Base-by-base conservation (phyloP, 2,329 filamentous ascomycete genomes). In the Pseudopyrenochaeta lycopersici region DNA sequence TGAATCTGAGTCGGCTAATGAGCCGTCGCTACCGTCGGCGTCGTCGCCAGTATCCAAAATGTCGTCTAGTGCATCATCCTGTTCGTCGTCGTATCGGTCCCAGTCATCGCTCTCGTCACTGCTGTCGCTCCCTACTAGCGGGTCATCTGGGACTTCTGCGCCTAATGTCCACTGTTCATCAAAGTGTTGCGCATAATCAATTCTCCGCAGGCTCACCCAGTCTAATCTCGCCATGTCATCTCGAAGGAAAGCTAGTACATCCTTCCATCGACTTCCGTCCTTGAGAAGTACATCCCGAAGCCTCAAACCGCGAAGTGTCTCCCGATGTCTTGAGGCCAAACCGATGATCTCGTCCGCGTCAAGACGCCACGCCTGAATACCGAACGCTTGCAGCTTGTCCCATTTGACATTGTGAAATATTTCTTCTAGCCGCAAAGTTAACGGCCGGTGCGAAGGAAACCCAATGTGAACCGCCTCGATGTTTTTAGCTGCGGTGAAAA, bases 391-490 rank as follows among this genome's bases (percentile, higher is more conserved):
- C 4, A 90, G 76, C 30, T 83, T 84, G 12, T 83, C 80, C 85
- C 86, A 89, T 38, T 80, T 79, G 7, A 87, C 80, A 51, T 84
- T 76, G 63, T 89, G 86, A 66, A 90, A 89, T 20, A 90, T 78
- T 5, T 82, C 79, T 54, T 88, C 84, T 2, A 90, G 78, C 4
- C 79, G 78, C 17, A 89, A 70, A 18, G 80, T 81, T 2, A 89
- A 73, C 0, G 86, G 86, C 15, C 78, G 70, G 50, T 84, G 79
- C 6, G 82, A 81, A 0, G 85, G 84, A 60, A 89, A 90, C 3
- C 87, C 86, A 30, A 90, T 79, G 62, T 90, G 86, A 15, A 90
- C 77, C 17, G 85, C 82, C 53, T 84, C 81, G 63, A 90, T 82
- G 53, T 86, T 86, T 46, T 79, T 81, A 4, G 87, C 85, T 9